phyloP scores from a whole-genome alignment of 345 rosid genomes.

The Trapa bicornis region DNA sequence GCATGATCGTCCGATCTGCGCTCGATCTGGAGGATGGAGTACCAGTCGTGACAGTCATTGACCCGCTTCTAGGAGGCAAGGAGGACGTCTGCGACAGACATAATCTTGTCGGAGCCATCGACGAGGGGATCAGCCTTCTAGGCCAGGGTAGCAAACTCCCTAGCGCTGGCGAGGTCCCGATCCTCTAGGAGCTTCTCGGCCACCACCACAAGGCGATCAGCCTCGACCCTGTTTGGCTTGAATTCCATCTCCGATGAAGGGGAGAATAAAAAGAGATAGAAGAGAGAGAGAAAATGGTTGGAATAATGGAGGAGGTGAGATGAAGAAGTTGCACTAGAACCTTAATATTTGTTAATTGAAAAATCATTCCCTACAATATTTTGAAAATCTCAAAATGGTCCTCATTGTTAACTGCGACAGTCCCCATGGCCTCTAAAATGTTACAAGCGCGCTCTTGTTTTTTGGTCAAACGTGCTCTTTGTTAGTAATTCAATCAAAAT shows the following conservation, averaged over 20 bases:
- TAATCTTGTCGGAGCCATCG: conserved; percentile 78
- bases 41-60: conserved; percentile 61
- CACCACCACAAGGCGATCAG: conserved; percentile 71
- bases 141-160: conserved; percentile 71
- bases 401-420: neutral
- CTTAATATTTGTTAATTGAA: neutral
- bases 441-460: no score
- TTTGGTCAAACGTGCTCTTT: no score
- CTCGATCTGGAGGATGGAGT: conserved; percentile 60
- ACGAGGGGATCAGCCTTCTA: conserved; percentile 75
- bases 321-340: no score
- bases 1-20: conserved; percentile 38
- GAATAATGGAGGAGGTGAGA: no score
- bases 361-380: neutral
- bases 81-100: conserved; percentile 71
- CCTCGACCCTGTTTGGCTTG: conserved; percentile 40
- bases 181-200: conserved; percentile 63
- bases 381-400: neutral
- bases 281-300: no score
- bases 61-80: conserved; percentile 49
- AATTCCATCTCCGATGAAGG: conserved; percentile 29
- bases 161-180: conserved; percentile 55
- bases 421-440: no score
- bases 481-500: no score
- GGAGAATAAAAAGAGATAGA: neutral